These are phyloP conservation scores for Boletus insuetus DNA, from an alignment of 768 basidiomycete species.

Conservation along the genomic window DNA sequence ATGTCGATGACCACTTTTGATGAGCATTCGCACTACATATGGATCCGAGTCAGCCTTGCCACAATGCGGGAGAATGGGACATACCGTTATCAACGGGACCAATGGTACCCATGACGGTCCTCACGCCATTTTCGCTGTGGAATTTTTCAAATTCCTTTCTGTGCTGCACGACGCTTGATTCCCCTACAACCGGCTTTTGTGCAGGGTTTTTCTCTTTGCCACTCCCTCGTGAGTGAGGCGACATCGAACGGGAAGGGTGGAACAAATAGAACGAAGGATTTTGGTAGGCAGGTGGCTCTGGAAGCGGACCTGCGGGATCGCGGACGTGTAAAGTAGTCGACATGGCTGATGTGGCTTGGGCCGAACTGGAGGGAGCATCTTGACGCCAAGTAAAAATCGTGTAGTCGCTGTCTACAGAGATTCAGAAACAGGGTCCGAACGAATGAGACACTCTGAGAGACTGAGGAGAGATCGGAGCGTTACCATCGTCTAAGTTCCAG, in stretches of 20 bases:
- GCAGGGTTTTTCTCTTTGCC: constrained; percentile 41
- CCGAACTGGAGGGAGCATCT: constrained; percentile 34
- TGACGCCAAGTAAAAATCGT: constrained; percentile 81
- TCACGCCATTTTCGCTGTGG: constrained; percentile 87
- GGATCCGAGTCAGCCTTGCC: neutral
- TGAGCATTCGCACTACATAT: constrained; percentile 78
- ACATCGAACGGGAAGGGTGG: constrained; percentile 22
- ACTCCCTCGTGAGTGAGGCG: constrained; percentile 36
- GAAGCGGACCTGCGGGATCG: constrained; percentile 58
- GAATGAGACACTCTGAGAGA: neutral
- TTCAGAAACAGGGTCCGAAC: neutral
- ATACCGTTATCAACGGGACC: constrained; percentile 86
- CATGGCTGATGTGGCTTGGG: constrained; percentile 9
- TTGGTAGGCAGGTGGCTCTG: constrained; percentile 57
- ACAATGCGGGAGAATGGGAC: constrained; percentile 16
- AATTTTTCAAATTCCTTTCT: constrained; percentile 83
- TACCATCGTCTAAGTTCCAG: constrained; percentile 92
- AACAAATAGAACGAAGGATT: constrained; percentile 76
- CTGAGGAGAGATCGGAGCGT: constrained; percentile 11
- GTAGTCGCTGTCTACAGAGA: constrained; percentile 72
- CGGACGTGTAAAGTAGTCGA: constrained; percentile 54
- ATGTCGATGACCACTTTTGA: constrained; percentile 88
- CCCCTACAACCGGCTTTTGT: constrained; percentile 23
- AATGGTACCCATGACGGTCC: constrained; percentile 88
- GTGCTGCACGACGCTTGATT: constrained; percentile 56